Percentiles rank a stretch among this genome's conserved stretches.
Evolutionary conservation across 106 monocot genomes (phyloP).

Genomic region (Agapanthus africanus): DNA sequence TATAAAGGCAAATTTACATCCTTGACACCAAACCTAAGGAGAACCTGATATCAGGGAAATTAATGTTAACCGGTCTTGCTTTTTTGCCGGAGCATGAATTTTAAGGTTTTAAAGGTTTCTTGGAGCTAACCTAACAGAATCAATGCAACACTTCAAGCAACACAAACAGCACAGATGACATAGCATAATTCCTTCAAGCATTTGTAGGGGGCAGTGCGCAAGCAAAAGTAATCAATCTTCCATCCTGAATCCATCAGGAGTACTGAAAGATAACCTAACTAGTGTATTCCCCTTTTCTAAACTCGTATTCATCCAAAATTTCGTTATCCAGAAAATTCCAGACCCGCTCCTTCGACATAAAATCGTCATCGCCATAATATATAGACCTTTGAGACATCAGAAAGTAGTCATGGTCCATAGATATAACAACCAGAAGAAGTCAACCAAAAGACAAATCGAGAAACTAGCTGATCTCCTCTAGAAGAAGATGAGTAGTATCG

Average conservation of each 20-base stretch:
- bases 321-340: background rate
- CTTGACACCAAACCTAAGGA: background rate
- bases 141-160: slow-evolving; percentile 4
- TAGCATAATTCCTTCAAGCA: background rate
- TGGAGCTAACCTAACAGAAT: slow-evolving; percentile 12
- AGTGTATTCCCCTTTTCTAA: background rate
- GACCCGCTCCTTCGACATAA: background rate
- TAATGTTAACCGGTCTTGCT: background rate
- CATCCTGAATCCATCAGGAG: slow-evolving; percentile 4
- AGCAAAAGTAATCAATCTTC: background rate
- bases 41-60: background rate
- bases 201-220: background rate
- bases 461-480: slow-evolving; percentile 1
- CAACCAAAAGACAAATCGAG: background rate
- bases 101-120: background rate
- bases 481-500: background rate
- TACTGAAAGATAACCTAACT: background rate
- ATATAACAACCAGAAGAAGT: too few relatives aligned
- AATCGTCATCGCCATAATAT: too few relatives aligned
- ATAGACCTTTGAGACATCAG: too few relatives aligned
- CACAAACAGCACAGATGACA: slow-evolving; percentile 7
- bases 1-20: background rate
- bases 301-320: background rate
- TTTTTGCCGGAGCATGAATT: background rate
- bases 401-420: background rate